Evolutionary conservation across 805 yeast species (phyloP), one percentile per base, ranked within the genome.

Genomic region (Candida taoyuanica): DNA sequence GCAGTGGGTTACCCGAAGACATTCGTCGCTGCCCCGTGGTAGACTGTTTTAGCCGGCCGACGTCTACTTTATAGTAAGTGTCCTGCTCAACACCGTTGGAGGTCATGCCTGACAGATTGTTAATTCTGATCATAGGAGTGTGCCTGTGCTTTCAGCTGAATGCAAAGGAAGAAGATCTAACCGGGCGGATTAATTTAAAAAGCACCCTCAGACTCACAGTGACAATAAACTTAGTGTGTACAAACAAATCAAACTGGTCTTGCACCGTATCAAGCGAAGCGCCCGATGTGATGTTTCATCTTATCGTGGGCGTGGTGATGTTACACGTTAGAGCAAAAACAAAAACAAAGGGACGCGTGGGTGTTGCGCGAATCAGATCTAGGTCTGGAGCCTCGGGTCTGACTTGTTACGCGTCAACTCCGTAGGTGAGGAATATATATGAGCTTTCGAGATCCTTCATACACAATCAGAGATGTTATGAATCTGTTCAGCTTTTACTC

Each of bases 31-130:
- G 34, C 21, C 26, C 14, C 19, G 17, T 28, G 5, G 15, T 7
- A 31, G 24, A 11, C 7, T 7, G 24, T 21, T 34, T 39, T 25
- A 31, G 34, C 17, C 19, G 33, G 5, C 19, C 33, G 7, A 27
- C 31, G 14, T 43, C 41, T 25, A 25, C 33, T 5, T 25, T 25
- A 37, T 30, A 28, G 11, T 23, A 20, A 25, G 17, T 36, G 21
- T 43, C 43, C 17, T 15, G 21, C 19, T 25, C 12, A n/a, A 31
- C 24, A 32, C 20, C 33, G 17, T 28, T 27, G 37, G 37, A 37
- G 34, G 39, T 17, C 47, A 43, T 39, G 5, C 39, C 36, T 33
- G 21, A 7, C 14, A 31, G 12, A 16, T 34, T 37, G 47, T 43
- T 43, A 43, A 16, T 39, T 30, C 30, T 29, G 36, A 30, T 34